phyloP scores from a whole-genome alignment of 441 rosid genomes.

The Adansonia rubrostipa region DNA sequence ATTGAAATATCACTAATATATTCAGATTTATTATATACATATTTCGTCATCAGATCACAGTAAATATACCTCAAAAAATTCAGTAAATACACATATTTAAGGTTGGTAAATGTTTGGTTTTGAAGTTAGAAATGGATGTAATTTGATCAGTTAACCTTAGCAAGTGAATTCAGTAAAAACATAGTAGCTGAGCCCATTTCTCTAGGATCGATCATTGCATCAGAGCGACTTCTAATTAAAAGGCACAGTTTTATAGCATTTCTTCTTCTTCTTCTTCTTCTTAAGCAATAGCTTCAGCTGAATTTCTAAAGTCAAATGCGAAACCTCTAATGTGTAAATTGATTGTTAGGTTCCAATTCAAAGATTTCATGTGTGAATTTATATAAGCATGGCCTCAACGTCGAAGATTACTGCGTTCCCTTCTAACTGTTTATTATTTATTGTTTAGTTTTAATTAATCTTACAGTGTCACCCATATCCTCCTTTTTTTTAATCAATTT shows the following conservation, averaged over 20 bases:
- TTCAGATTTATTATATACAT: no score
- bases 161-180: background rate
- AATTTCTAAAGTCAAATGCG: background rate
- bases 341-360: background rate
- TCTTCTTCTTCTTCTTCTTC: background rate
- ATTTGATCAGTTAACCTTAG: conserved; percentile 18
- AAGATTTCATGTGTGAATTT: background rate
- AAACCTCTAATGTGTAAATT: background rate
- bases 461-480: background rate
- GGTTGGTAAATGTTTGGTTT: conserved; percentile 29
- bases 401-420: background rate
- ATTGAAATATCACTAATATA: background rate
- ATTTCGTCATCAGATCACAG: no score
- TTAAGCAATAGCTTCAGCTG: no score
- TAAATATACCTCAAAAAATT: background rate
- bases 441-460: background rate
- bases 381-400: background rate
- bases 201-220: no score
- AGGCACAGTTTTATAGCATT: background rate
- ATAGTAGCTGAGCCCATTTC: background rate
- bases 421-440: no score
- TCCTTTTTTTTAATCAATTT: background rate
- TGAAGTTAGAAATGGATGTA: conserved; percentile 13
- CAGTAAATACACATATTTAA: no score
- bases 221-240: background rate